Evolutionary conservation across 1,284 basidiomycete genomes (phyloP), one percentile per base, ranked within the genome.

Genomic region (Papiliotrema nemorosa): DNA sequence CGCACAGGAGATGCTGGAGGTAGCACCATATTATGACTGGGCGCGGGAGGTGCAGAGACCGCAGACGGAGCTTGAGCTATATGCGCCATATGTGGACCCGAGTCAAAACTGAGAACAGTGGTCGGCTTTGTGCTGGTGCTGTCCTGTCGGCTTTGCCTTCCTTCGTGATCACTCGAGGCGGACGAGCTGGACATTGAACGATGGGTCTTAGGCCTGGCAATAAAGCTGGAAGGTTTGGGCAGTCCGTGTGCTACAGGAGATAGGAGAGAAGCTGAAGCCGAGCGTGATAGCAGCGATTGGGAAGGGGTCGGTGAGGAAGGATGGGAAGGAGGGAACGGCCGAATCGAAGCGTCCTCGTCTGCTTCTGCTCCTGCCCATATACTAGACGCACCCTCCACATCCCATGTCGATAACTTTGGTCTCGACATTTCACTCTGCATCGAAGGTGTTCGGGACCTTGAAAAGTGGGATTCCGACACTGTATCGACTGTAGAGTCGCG

Each of bases 51-150:
- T 36, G 59, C 34, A 16, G 45, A 37, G 18, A 55, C 48, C 34
- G 60, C 54, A 33, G 45, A 55, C 83, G 77, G 31, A 85, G 85
- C 86, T 67, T 93, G 87, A 3, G 91, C 91, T 59, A 96, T 97
- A 74, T 92, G 91, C 7, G 85, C 92, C 78, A 90, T 83, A 53
- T 82, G 83, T 5, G 83, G 80, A 36, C 81, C 81, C 16, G 90
- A 75, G 64, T 97, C 92, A 54, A 94, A 82, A 60, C 88, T 91
- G 38, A 96, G 80, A 24, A 96, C 74, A 0, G 93, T 97, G 2
- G 93, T 97, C 2, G 91, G 93, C 72, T 97, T 97, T 5, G 93
- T 97, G 66, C 88, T 90, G 0, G 90, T 57, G 36, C 66, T 62
- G 49, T 64, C 59, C 38, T 59, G 88, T 18, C 68, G 16, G 40